Evolutionary conservation across 2,329 filamentous ascomycete genomes (phyloP), one percentile per base, ranked within the genome.

Genomic region (Neocucurbitaria cava): DNA sequence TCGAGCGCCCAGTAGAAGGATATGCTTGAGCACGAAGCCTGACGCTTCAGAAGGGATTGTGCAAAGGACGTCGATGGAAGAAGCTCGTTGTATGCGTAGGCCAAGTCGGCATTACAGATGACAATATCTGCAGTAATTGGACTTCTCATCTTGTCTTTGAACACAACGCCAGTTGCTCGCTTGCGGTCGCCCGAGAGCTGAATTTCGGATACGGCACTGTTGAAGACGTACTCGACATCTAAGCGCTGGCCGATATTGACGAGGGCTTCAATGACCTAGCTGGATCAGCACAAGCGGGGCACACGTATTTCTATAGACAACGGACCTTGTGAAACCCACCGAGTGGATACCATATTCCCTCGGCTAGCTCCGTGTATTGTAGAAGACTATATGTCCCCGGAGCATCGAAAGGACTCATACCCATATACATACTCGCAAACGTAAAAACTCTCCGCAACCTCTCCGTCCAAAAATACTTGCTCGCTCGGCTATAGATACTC

Each of bases 361-460:
- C 88, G 0, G 87, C 86, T 28, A 91, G 76, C 76, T 92, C 89
- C 0, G 89, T 89, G 70, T 91, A 92, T 73, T 91, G 89, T 46
- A 92, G 77, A 54, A 92, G 73, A 44, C 83, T 87, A 75, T 92
- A 92, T 1, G 89, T 91, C 3, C 86, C 88, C 0, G 89, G 89
- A 0, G 89, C 89, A 68, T 90, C 87, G 68, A 89, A 92, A 0
- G 89, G 89, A 49, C 82, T 87, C 89, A 92, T 92, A 0, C 89
- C 89, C 86, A 92, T 89, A 68, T 92, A 92, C 89, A 92, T 92
- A 64, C 87, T 91, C 20, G 85, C 88, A 73, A 92, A 92, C 0
- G 89, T 91, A 61, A 92, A 92, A 0, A 89, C 88, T 23, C 88
- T 77, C 56, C 89, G 79, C 65, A 92, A 68, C 52, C 88, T 79